Evolutionary conservation across 1,284 basidiomycete species (phyloP).

Genomic region (Ustilago tritici): DNA sequence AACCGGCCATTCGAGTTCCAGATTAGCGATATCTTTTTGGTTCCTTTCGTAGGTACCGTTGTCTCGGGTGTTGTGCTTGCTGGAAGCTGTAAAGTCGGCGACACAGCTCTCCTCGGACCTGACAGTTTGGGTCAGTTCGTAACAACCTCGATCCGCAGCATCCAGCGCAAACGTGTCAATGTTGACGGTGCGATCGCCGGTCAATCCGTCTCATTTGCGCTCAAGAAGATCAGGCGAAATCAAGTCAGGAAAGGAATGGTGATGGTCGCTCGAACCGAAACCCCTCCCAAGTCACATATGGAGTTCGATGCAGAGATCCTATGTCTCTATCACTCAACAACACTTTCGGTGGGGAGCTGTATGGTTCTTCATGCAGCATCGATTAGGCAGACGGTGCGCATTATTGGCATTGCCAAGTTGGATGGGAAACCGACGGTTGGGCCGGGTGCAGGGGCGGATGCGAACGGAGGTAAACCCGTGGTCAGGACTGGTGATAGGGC

Average conservation of each 20-base stretch:
- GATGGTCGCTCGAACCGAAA: conserved; percentile 73
- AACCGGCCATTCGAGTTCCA: conserved; percentile 84
- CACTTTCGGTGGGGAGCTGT: conserved; percentile 64
- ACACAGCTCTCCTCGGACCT: conserved; percentile 87
- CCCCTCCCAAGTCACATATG: conserved; percentile 56
- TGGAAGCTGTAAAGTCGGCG: conserved; percentile 70
- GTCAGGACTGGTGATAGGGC: conserved; percentile 67
- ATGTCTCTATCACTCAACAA: conserved; percentile 68
- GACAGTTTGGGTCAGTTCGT: conserved; percentile 92
- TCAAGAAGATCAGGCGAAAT: conserved; percentile 86
- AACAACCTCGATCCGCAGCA: conserved; percentile 84
- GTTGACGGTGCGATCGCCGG: conserved; percentile 87
- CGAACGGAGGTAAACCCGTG: conserved; percentile 57
- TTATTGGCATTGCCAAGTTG: conserved; percentile 63
- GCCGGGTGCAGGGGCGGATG: conserved; percentile 9
- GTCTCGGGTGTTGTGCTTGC: conserved; percentile 85
- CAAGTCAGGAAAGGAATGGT: conserved; percentile 85
- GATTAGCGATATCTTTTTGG: conserved; percentile 73
- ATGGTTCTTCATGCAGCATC: conserved; percentile 68
- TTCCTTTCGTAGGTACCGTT: conserved; percentile 94
- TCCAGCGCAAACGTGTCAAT: conserved; percentile 90
- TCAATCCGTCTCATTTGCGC: conserved; percentile 91
- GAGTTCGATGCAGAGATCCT: conserved; percentile 68
- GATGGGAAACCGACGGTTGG: conserved; percentile 43
- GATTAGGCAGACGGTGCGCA: conserved; percentile 67